Evolutionary conservation across 768 basidiomycete species (phyloP), one percentile per base, ranked within the genome.

Genomic region (Hypsizygus marmoreus): DNA sequence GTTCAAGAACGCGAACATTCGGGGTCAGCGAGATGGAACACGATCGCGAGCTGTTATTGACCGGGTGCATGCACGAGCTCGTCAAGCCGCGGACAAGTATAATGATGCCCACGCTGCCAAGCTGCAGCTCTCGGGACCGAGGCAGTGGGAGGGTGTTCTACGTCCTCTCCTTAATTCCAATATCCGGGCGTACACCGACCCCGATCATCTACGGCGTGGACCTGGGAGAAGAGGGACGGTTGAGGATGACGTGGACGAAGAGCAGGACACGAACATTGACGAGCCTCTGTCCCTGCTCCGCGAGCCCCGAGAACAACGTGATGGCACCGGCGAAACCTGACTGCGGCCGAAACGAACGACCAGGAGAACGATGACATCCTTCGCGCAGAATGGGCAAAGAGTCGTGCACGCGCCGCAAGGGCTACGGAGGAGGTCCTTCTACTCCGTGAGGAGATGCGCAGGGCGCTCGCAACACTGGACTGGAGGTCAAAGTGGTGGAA

Each of bases 361-460:
- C 4, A 7, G 2, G 33, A 54, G 11, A 37, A 29, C 29, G 40
- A 37, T 40, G 13, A 46, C 50, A 10, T 68, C 54, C 16, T 61
- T 10, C 30, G 26, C 2, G 45, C 55, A 4, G 60, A 61, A 38
- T 65, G 61, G 61, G 53, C 58, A 19, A 61, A 56, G 33, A 54
- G 60, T 24, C 43, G 49, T 9, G 59, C 56, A 9, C 43, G 54
- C 12, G 49, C 45, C 0, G n/a, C 34, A 2, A 51, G 50, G 10
- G 59, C 60, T 35, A 32, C 16, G 2, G 64, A 66, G 24, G 63
- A 66, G 28, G 58, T 63, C 11, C 25, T 49, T 3, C 32, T 61
- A 2, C 36, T 66, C 10, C n/a, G 29, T 4, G 61, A 65, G 35
- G 62, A 65, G 34, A 65, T 63, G 61, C 24, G 50, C 4, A 19